Base-by-base conservation (phyloP, 1,284 basidiomycete species). In the Cutaneotrichosporon dermatis region DNA sequence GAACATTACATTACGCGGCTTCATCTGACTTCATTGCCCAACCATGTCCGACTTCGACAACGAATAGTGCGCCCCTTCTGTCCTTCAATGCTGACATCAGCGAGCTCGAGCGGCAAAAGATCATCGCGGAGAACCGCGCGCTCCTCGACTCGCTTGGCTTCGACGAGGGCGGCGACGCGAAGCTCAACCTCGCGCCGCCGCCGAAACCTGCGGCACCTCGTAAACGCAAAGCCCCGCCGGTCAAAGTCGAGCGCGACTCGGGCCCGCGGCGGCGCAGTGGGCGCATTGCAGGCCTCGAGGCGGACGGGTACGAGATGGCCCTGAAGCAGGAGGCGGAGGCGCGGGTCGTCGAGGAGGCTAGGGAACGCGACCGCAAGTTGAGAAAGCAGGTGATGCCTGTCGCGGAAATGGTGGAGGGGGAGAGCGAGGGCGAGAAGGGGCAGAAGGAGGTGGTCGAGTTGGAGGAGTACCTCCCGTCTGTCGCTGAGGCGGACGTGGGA, bases 91-190 rank as follows among this genome's bases (percentile, higher is more conserved):
- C 50, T 51, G 34, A 51, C 39, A 6, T 6, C 55, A 79, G 77
- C 65, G 78, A 80, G 62, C 58, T 68, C 39, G 74, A 79, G 64
- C 72, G 79, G 9, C 74, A 71, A 54, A 72, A 74, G 60, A 79
- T 70, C 34, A 80, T 80, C 48, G 73, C 74, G 2, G 73, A 74
- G 59, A 80, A 80, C 64, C 68, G 72, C 42, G 66, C 64, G 3
- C 71, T 80, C 6, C 71, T 80, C 41, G 70, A 73, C n/a, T 68
- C 68, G n/a, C 67, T 80, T 16, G 76, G 77, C 4, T 65, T 80
- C 34, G 74, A 76, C 57, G 64, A 66, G 4, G 63, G 62, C 48
- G 69, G 70, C 9, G 41, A 69, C 3, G 62, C 69, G 33, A 64
- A 65, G 13, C 59, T 71, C 51, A 54, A 54, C 51, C 40, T 67